Evolutionary conservation across 306 rosid genomes (phyloP), one percentile per base, ranked within the genome.

Genomic region (Sicyos baderoa): DNA sequence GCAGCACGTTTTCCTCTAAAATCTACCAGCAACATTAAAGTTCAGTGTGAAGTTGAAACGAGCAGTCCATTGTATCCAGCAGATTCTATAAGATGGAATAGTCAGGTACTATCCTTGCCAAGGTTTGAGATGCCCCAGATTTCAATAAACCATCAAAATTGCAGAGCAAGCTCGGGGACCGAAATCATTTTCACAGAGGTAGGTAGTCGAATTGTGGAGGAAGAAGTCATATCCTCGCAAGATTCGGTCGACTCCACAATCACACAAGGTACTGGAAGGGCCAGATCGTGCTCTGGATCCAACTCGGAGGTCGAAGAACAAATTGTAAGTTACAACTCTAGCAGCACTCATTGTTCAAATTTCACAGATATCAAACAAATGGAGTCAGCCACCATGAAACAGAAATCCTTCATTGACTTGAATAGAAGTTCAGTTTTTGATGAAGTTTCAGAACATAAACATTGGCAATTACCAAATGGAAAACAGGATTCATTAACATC

Each of bases 171-270:
- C 32, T 66, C 81, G 22, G 76, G 81, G 63, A 80, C 67, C 51
- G 79, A 54, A 29, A 75, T 40, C 50, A 70, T 71, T 72, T 59
- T 59, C 54, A 50, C 57, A 35, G 79, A 80, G 60, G 75, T 66
- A 73, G 82, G 76, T 57, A 65, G 71, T 72, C 85, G 76, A 79
- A 75, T 74, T 76, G 79, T 76, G 59, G 87, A 81, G 72, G 93
- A 88, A 74, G 96, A 85, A 79, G 70, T 84, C 60, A 72, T 90
- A 78, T 81, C 90, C 50, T 85, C 96, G 37, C 96, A 88, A 82
- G 87, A 85, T 80, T 89, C 97, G 58, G 79, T 80, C 70, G 85
- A 86, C 52, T 90, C 93, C 77, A 79, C 91, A n/a, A 63, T 89
- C 74, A 85, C 86, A 70, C 85, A 85, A 82, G 86, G 79, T n/a